These are phyloP conservation scores for Phoma herbarum DNA, from an alignment of 2,329 filamentous ascomycete species.

Conservation along the genomic window DNA sequence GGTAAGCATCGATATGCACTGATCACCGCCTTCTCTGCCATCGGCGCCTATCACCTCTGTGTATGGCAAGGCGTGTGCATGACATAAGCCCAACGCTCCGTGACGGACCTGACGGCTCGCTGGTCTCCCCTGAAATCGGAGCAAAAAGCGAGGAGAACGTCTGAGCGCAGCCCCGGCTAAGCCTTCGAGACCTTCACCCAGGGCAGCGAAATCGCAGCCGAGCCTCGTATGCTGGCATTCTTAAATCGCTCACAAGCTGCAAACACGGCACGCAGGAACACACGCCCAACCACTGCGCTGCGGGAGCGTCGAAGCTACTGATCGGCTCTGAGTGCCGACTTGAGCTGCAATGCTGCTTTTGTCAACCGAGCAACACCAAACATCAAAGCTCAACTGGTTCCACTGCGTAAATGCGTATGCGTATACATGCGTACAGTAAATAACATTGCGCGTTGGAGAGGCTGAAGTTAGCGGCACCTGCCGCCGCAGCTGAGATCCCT, in stretches of 20 bases:
- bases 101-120: background rate
- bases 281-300: background rate
- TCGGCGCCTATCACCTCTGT: conserved; percentile 8
- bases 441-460: conserved; percentile 1
- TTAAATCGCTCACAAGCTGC: conserved; percentile 7
- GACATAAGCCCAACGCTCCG: conserved; percentile 4
- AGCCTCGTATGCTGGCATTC: conserved; percentile 2
- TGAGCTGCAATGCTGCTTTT: background rate
- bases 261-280: conserved; percentile 2
- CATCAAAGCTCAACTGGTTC: conserved; percentile 5
- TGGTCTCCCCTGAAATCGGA: conserved; percentile 2
- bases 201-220: background rate
- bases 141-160: conserved; percentile 8
- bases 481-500: conserved; percentile 2
- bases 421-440: conserved; percentile 4
- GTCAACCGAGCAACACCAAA: background rate
- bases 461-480: conserved; percentile 2
- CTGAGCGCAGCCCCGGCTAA: background rate
- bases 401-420: conserved; percentile 13
- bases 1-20: conserved; percentile 8
- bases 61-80: background rate
- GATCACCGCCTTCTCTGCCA: background rate
- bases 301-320: conserved; percentile 52
- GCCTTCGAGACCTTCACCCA: background rate
- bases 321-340: conserved; percentile 3